Evolutionary conservation across 768 basidiomycete genomes (phyloP).

Genomic region (Pholiota molesta): DNA sequence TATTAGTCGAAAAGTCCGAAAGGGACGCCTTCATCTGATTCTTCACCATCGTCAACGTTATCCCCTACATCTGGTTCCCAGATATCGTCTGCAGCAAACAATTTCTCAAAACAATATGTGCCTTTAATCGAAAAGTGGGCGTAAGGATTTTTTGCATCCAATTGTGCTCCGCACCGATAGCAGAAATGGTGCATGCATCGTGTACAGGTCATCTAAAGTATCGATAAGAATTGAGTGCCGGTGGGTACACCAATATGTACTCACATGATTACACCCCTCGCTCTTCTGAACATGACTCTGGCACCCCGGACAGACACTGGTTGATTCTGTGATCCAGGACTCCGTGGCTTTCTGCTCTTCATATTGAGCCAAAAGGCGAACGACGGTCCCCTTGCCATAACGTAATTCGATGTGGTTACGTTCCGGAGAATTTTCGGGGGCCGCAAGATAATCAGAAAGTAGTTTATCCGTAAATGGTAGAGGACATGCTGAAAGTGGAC

Average conservation of each 20-base stretch:
- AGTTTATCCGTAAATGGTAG: slow-evolving; percentile 65
- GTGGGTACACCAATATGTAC: slow-evolving; percentile 25
- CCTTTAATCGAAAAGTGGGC: slow-evolving; percentile 62
- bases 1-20: not conserved
- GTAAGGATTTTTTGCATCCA: slow-evolving; percentile 59
- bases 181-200: slow-evolving; percentile 81
- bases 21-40: not conserved
- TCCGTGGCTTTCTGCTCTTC: slow-evolving; percentile 76
- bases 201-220: slow-evolving; percentile 69
- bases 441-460: slow-evolving; percentile 65
- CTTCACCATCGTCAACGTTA: too few relatives aligned
- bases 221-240: slow-evolving; percentile 8
- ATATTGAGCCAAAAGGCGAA: slow-evolving; percentile 61
- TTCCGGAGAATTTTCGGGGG: slow-evolving; percentile 51
- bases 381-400: slow-evolving; percentile 64
- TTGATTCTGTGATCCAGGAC: slow-evolving; percentile 70
- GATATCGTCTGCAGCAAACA: slow-evolving; percentile 59
- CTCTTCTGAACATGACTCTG: slow-evolving; percentile 72
- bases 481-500: slow-evolving; percentile 59
- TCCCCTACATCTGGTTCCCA: slow-evolving; percentile 35
- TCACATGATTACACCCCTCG: slow-evolving; percentile 86
- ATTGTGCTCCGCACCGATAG: slow-evolving; percentile 69
- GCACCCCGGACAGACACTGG: slow-evolving; percentile 78
- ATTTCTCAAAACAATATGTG: slow-evolving; percentile 56
- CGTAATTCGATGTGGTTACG: slow-evolving; percentile 58